Conservation (phyloP, 306 rosid genomes). For the Inga laurina region DNA sequence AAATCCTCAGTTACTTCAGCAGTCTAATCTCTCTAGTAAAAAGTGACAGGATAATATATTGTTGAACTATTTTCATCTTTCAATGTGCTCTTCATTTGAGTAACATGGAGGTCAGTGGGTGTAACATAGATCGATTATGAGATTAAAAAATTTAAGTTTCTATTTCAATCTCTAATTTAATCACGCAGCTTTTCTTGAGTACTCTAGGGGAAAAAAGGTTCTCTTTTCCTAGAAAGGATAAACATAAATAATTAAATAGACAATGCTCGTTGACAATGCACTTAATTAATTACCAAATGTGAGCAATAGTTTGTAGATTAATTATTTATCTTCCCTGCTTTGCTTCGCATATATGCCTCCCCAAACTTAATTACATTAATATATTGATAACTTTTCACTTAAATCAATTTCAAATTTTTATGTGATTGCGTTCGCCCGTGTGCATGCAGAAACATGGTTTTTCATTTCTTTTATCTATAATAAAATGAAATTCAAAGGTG, state of each 20-base stretch:
- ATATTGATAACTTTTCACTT: background rate
- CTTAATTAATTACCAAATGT: background rate
- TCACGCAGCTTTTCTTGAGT: background rate
- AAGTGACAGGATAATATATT: background rate
- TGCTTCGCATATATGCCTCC: background rate
- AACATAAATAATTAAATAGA: background rate
- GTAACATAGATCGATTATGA: background rate
- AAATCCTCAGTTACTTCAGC: background rate
- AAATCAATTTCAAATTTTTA: background rate
- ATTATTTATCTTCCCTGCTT: background rate
- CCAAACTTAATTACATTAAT: background rate
- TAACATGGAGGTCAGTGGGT: background rate
- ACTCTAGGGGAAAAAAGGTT: background rate
- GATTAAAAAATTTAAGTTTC: background rate
- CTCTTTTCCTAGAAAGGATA: background rate
- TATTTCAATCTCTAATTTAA: background rate
- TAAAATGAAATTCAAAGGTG: background rate
- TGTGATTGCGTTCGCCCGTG: too few species aligned
- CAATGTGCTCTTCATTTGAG: background rate
- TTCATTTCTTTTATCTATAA: background rate
- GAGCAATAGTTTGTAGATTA: background rate
- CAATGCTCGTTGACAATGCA: background rate
- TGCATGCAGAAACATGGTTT: background rate
- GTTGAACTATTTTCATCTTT: background rate
- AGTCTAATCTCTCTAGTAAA: background rate